phyloP scores from a whole-genome alignment of 1,139 yeast species.

The Blastobotrys indianensis region DNA sequence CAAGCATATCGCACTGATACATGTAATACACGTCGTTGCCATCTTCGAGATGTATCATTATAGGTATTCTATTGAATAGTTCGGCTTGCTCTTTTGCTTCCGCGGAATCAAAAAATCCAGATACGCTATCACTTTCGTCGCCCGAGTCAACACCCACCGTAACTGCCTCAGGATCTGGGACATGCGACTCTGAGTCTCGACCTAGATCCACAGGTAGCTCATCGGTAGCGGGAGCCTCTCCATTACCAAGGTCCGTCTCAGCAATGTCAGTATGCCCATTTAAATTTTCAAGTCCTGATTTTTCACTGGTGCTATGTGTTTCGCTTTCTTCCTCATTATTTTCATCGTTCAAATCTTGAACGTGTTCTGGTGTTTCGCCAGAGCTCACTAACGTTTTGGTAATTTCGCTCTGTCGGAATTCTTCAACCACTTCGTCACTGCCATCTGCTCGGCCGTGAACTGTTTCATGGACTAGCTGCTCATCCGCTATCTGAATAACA shows the following conservation, averaged over 20 bases:
- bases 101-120: background rate
- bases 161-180: constrained; percentile 7
- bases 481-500: too few relatives aligned
- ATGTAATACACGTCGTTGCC: constrained; percentile 6
- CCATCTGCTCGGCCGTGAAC: too few relatives aligned
- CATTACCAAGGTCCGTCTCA: background rate
- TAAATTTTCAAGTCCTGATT: background rate
- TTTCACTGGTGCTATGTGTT: background rate
- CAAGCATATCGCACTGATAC: constrained; percentile 4
- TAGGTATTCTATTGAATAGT: constrained; percentile 4
- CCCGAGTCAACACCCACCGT: constrained; percentile 2
- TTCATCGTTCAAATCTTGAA: too few relatives aligned
- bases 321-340: background rate
- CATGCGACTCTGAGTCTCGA: background rate
- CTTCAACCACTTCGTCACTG: too few relatives aligned
- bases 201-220: background rate
- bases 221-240: background rate
- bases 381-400: too few relatives aligned
- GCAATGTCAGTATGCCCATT: background rate
- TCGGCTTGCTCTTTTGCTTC: constrained; percentile 2
- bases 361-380: too few relatives aligned
- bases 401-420: too few relatives aligned
- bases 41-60: constrained; percentile 4
- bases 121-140: background rate
- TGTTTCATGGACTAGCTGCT: too few relatives aligned